phyloP scores from a whole-genome alignment of 306 rosid genomes.

The Quercus glauca region DNA sequence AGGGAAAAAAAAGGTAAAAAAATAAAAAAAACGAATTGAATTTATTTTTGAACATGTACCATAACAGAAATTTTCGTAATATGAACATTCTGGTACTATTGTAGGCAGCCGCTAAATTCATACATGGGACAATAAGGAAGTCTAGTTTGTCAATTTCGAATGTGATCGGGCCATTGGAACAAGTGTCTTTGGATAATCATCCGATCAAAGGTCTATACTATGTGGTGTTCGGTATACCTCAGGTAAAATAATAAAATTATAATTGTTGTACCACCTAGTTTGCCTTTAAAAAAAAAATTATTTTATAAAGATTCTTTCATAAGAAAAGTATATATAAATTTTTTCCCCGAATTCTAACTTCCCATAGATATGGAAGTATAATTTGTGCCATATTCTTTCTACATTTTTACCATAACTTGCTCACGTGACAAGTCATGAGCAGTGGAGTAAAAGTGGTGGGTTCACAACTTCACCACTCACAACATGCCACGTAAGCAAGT shows the following conservation, averaged over 20 bases:
- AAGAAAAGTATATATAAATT: too few relatives aligned
- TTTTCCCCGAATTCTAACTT: too few relatives aligned
- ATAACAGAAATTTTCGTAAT: neutral
- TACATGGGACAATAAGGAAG: constrained; percentile 32
- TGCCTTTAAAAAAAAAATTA: too few relatives aligned
- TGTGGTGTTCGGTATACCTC: constrained; percentile 42
- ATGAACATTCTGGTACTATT: neutral
- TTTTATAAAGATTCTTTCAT: too few relatives aligned
- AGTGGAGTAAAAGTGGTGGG: fast-evolving
- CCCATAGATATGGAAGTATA: too few relatives aligned
- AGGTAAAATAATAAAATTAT: constrained; percentile 33
- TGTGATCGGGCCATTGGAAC: constrained; percentile 55
- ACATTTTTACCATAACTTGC: too few relatives aligned
- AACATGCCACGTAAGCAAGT: too few relatives aligned
- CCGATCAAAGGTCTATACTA: constrained; percentile 43
- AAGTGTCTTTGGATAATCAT: constrained; percentile 48
- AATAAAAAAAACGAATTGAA: too few relatives aligned
- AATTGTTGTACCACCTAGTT: neutral
- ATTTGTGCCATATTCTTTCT: too few relatives aligned
- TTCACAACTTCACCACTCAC: too few relatives aligned
- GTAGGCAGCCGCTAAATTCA: constrained; percentile 46
- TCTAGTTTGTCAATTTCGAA: constrained; percentile 50
- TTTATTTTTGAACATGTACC: too few relatives aligned
- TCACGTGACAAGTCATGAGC: fast-evolving
- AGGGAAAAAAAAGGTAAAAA: too few relatives aligned